Base-by-base conservation (phyloP, 2,329 filamentous ascomycete species). In the Mycosphaerelloides madeirae region DNA sequence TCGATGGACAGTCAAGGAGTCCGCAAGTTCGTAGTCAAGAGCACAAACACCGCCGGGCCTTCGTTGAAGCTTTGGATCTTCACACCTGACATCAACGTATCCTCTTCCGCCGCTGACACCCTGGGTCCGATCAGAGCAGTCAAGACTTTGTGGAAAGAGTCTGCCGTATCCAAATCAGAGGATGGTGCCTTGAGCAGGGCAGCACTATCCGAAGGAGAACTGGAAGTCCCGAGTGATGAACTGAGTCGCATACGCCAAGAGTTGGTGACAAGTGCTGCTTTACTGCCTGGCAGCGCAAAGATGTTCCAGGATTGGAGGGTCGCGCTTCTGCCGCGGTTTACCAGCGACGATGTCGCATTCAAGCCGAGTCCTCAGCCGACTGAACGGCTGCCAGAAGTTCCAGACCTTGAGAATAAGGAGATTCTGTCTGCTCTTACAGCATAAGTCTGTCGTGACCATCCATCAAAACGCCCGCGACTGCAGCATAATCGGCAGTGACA, bases 1-100 rank as follows among this genome's bases (percentile, higher is more conserved):
- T 63, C 77, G 4, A 73, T 79, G 31, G 77, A 81, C 18, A 73
- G 72, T 44, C 71, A 74, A 52, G 78, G 76, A 29, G 66, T 75
- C 3, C 71, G 77, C 14, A 75, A 77, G 53, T 80, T 82, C 62
- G 47, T 79, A 41, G 71, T 84, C 1, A 78, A 83, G 53, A 80
- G 83, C 36, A 41, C 38, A 22, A 25, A 13, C 19, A 13, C 37
- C 14, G 35, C 33, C 29, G 13, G 34, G 2, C 6, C 14, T 8
- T 42, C 50, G 2, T 36, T 61, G 5, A 51, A 60, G 41, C 35
- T 81, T 20, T 82, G 79, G 79, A 67, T 79, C 42, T 82, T 83
- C 62, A 79, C 79, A 6, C 76, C 78, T 0, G 73, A 80, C 46
- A 67, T 82, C 31, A 70, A 70, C 39, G 77, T 80, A 50, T 79